A percentile compares a stretch with the other conserved stretches of the same genome.
These are phyloP conservation scores for Peronospora tabacina DNA, from an alignment of 352 stramenopile species.

Conservation along the genomic window DNA sequence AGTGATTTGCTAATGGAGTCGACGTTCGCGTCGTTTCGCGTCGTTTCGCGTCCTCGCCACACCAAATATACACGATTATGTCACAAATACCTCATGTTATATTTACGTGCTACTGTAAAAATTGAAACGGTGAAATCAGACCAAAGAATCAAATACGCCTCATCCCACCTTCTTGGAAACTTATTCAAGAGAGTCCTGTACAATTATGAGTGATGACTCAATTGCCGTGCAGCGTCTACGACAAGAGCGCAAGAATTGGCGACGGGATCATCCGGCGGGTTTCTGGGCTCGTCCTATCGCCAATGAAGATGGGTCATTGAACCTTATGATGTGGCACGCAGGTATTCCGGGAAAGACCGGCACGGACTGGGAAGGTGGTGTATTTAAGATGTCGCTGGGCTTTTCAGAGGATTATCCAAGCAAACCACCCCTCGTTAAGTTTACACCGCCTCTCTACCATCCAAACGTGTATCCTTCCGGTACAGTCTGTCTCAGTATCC, in stretches of 20 bases:
- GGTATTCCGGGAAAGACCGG: constrained; percentile 92
- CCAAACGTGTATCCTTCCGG: constrained; percentile 94
- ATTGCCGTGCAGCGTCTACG: constrained; percentile 87
- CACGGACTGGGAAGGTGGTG: constrained; percentile 95
- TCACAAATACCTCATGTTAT: constrained; percentile 5
- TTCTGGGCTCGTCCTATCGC: constrained; percentile 94
- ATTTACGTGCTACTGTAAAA: neutral
- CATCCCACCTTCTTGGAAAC: neutral
- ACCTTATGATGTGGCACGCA: constrained; percentile 96
- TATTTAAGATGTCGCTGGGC: constrained; percentile 95
- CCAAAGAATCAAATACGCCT: constrained; percentile 2
- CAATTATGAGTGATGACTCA: constrained; percentile 75
- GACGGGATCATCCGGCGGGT: constrained; percentile 90
- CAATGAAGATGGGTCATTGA: constrained; percentile 91
- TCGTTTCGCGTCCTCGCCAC: constrained; percentile 16
- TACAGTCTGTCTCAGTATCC: constrained; percentile 96
- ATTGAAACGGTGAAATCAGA: neutral
- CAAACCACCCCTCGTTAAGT: constrained; percentile 98
- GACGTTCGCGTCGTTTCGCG: constrained; percentile 13
- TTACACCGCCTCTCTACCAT: constrained; percentile 96
- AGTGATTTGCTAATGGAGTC: constrained; percentile 7
- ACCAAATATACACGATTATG: neutral
- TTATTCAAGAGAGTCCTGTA: neutral
- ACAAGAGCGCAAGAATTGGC: constrained; percentile 92
- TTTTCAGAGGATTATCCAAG: constrained; percentile 97